Percentiles rank a stretch among this genome's conserved stretches.
Conservation (phyloP, 2,329 filamentous ascomycete species). For the Catunica adiposa region DNA sequence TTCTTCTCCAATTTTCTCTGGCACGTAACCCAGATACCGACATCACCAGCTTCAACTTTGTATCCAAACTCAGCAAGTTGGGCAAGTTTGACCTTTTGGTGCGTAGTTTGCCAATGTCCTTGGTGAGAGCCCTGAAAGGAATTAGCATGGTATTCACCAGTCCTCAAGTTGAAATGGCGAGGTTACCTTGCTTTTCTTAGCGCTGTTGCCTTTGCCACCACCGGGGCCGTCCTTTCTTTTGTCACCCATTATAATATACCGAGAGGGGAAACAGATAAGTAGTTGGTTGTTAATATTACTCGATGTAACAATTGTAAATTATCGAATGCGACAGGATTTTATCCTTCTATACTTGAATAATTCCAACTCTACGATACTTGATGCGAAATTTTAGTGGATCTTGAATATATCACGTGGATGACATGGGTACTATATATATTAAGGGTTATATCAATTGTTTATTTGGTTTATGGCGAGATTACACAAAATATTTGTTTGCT, state of each 20-base stretch:
- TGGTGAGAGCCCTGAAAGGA: conserved; percentile 15
- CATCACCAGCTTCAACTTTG: conserved; percentile 47
- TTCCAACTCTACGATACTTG: background rate
- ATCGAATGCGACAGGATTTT: background rate
- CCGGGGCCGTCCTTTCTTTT: conserved; percentile 17
- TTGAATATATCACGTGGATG: background rate
- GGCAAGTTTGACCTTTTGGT: conserved; percentile 35
- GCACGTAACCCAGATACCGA: conserved; percentile 65
- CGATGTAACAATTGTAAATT: background rate
- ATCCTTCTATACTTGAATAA: background rate
- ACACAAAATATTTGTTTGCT: no score
- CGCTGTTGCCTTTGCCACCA: conserved; percentile 17
- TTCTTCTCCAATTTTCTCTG: conserved; percentile 54
- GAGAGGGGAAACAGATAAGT: background rate
- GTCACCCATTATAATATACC: conserved; percentile 2
- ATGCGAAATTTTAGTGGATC: conserved; percentile 1
- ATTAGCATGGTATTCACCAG: background rate
- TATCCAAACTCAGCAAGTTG: conserved; percentile 27
- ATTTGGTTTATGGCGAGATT: no score
- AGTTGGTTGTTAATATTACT: background rate
- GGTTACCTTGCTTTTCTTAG: conserved; percentile 28
- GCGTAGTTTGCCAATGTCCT: conserved; percentile 45
- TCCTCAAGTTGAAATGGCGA: background rate
- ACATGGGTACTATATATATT: background rate
- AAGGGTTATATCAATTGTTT: conserved; percentile 1